Evolutionary conservation across 1,284 basidiomycete genomes (phyloP), one percentile per base, ranked within the genome.

Genomic region (Flammula alnicola): DNA sequence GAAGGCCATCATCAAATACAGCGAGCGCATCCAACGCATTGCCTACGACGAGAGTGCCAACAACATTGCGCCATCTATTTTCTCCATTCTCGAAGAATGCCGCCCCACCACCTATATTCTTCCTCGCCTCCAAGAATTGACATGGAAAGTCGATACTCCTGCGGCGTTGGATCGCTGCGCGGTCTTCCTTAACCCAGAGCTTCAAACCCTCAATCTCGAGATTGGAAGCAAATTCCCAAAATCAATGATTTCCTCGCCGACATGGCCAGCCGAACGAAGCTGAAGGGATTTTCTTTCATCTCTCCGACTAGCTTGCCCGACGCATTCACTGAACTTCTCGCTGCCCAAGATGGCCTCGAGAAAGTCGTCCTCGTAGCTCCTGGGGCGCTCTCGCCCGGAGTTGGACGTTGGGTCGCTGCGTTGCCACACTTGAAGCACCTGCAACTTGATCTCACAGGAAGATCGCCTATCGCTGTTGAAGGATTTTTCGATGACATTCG

Each of bases 401-500:
- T 88, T n/a, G 88, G 88, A 33, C 78, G 78, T 52, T 90, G 86
- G 86, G 69, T 79, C 12, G 77, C 84, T 12, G 76, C 75, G 23
- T 70, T 90, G 5, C 79, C 81, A 16, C 63, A 73, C 35, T 74
- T 91, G 54, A 80, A 77, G 58, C 76, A 73, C 44, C 70, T 91
- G 47, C 80, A 85, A 56, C 72, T 91, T 38, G 88, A 91, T 63
- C 74, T 91, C 25, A 82, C 86, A 0, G 83, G 83, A 47, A 74
- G 84, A 45, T 79, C 83, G 7, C 70, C 77, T 44, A 81, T 80
- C 20, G 82, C 84, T 0, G 83, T 89, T 14, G 85, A 88, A 66
- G 83, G 83, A 11, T 91, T 91, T 68, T 90, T 91, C 63, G 82
- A 84, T 61, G 82, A 87, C 44, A 71, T 88, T 57, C 71, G 66